These are phyloP conservation scores for Pseudogymnoascus sp. DNA, from an alignment of 2,329 filamentous ascomycete species.

Conservation along the genomic window DNA sequence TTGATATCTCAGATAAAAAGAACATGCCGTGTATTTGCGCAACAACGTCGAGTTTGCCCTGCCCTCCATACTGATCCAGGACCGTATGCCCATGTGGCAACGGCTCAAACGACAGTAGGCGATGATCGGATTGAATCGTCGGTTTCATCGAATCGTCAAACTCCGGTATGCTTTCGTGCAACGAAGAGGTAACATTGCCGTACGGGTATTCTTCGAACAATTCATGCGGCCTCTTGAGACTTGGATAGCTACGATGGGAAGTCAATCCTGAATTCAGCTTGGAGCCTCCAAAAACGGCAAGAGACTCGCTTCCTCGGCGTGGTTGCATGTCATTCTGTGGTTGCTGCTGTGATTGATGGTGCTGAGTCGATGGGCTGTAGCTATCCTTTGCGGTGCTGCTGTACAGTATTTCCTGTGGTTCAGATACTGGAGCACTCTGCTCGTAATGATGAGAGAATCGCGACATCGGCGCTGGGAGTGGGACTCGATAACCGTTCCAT, in stretches of 20 bases:
- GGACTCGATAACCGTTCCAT: constrained; percentile 9
- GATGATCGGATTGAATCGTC: constrained; percentile 28
- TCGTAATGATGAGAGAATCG: constrained; percentile 5
- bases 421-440: neutral
- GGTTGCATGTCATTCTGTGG: neutral
- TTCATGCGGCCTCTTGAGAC: constrained; percentile 27
- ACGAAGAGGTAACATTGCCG: constrained; percentile 23
- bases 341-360: neutral
- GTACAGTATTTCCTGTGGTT: neutral
- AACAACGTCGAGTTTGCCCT: constrained; percentile 40
- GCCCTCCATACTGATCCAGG: constrained; percentile 41
- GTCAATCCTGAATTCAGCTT: constrained; percentile 17
- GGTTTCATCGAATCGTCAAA: constrained; percentile 24
- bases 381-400: neutral
- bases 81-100: constrained; percentile 35
- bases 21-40: constrained; percentile 85
- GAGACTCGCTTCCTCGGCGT: constrained; percentile 1
- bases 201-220: constrained; percentile 24
- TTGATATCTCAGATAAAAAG: constrained; percentile 59
- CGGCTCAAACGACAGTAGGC: constrained; percentile 28
- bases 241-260: constrained; percentile 28
- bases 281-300: neutral
- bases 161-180: constrained; percentile 23
- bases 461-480: neutral
- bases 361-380: neutral